Conservation (phyloP, 179 eudicot genomes). For the Monotropa hypopitys region DNA sequence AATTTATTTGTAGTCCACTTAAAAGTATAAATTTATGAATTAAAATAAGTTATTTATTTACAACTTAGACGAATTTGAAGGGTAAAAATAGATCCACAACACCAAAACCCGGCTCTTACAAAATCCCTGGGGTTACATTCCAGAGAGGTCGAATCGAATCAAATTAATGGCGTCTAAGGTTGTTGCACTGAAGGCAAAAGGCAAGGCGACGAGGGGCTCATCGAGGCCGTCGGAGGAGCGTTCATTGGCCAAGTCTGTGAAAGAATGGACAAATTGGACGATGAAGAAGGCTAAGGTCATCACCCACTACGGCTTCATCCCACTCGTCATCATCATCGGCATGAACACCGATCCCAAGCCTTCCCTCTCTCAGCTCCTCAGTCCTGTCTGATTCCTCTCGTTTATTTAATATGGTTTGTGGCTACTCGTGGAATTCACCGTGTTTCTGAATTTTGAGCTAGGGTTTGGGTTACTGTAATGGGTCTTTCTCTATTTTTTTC, state of each 20-base stretch:
- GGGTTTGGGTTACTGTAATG: neutral
- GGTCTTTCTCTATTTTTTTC: neutral
- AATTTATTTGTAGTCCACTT: no score
- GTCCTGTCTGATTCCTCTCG: constrained; percentile 35
- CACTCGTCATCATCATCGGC: constrained; percentile 58
- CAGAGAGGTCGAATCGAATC: neutral
- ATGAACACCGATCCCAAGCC: constrained; percentile 96
- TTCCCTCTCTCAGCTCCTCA: constrained; percentile 62
- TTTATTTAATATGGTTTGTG: neutral
- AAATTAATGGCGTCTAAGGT: constrained; percentile 25
- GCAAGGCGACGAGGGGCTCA: constrained; percentile 13
- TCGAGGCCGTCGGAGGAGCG: constrained; percentile 17
- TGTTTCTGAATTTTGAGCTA: neutral
- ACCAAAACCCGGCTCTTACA: no score
- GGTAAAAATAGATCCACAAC: no score
- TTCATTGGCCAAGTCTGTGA: constrained; percentile 26
- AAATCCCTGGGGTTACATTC: no score
- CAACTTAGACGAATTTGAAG: no score
- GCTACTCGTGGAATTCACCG: constrained; percentile 6
- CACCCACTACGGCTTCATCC: constrained; percentile 73
- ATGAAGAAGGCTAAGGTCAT: constrained; percentile 61
- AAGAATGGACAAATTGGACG: constrained; percentile 74
- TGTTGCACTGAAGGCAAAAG: constrained; percentile 23
- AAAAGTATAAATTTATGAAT: no score
- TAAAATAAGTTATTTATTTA: no score